phyloP scores from a whole-genome alignment of 352 stramenopile species.

The Phytopythium montanum region DNA sequence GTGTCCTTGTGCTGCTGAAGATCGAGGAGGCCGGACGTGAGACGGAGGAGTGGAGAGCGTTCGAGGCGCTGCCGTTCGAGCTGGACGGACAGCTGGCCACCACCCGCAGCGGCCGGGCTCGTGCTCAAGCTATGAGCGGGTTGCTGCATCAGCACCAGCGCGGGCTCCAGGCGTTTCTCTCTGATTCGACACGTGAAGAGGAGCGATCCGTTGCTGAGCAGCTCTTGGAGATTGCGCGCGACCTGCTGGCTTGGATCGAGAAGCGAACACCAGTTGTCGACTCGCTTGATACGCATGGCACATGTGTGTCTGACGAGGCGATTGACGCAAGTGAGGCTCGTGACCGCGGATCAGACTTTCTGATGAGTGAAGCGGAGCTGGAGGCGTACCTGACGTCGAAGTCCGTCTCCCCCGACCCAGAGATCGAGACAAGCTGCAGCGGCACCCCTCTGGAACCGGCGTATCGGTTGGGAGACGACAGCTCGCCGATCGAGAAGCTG shows the following conservation, averaged over 20 bases:
- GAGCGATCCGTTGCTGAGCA: neutral
- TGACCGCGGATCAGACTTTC: neutral
- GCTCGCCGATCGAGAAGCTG: neutral
- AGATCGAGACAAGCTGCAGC: neutral
- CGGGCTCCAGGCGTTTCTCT: slow-evolving; percentile 2
- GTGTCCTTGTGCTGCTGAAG: neutral
- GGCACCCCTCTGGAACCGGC: neutral
- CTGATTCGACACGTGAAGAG: neutral
- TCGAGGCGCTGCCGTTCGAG: slow-evolving; percentile 17
- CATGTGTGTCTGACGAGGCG: neutral
- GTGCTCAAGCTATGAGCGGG: slow-evolving; percentile 13
- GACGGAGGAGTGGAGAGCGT: slow-evolving; percentile 13
- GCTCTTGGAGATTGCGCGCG: neutral
- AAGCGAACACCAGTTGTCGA: neutral
- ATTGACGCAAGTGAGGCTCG: neutral
- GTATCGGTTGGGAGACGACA: no score
- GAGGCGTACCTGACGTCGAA: neutral
- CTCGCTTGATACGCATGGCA: neutral
- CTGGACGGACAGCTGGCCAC: slow-evolving; percentile 17
- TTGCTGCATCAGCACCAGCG: slow-evolving; percentile 18
- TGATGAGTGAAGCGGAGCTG: neutral
- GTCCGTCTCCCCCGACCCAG: neutral
- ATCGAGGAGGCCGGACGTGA: neutral
- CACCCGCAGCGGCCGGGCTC: slow-evolving; percentile 18
- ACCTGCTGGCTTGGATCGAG: neutral